Evolutionary conservation across 208 protist species (phyloP), one percentile per base, ranked within the genome.

Genomic region (Crithidia acanthocephali): DNA sequence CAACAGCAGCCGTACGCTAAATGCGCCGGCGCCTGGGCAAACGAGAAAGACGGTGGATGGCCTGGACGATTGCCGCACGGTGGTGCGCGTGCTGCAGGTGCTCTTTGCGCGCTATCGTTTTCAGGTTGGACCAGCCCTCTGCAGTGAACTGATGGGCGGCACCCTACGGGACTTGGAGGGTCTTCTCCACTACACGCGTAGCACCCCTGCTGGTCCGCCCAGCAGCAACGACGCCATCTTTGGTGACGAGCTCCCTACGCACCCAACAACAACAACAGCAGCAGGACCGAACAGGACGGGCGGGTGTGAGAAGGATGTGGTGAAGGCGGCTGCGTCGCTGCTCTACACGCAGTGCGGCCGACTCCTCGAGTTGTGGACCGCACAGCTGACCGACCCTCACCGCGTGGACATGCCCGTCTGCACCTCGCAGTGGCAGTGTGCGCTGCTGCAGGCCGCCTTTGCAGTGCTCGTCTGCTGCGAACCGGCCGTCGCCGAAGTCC

Each of bases 381-480:
- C 65, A 56, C 68, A 76, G 22, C 65, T 92, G 28, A 74, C 65
- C 2, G 65, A 78, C 16, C 7, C 11, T 22, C 48, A 22, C 5
- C 72, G 72, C 5, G 51, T 56, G 2, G 72, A 78, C 51, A 78
- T 85, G 71, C 70, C 70, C 27, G 57, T 74, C 15, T 72, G 64
- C 52, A 68, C 65, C 2, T 52, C 69, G 53, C 74, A 63, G 22
- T 65, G 67, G 64, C 60, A 80, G 37, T 70, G 74, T 57, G 60
- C 66, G 53, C 56, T 74, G 57, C 64, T 83, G 23, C 74, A 68
- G 40, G 27, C 57, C 35, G 62, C 59, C 64, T 79, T 72, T 30
- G 58, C 63, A 15, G 56, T 90, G 0, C 48, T 91, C 0, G 85
- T 83, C 27, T 56, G 72, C 32, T 88, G 81, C 59, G 79, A 83